phyloP scores from a whole-genome alignment of 176 grass and related monocot genomes.

The Eragrostis curvula region DNA sequence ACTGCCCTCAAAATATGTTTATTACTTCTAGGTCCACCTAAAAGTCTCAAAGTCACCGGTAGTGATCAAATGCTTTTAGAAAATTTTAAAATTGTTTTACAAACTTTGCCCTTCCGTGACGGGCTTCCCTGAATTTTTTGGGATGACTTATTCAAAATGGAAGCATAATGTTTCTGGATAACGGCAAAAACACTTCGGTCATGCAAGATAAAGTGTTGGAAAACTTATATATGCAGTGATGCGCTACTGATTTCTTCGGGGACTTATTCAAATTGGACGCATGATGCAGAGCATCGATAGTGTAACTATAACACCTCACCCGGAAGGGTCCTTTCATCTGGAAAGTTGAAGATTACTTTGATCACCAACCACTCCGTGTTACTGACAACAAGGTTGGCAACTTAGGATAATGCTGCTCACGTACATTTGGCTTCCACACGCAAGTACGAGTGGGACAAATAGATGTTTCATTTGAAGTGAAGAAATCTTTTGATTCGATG shows the following conservation, averaged over 20 bases:
- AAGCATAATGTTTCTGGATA: background rate
- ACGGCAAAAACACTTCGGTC: background rate
- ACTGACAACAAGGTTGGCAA: background rate
- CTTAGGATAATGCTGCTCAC: slow-evolving; percentile 5
- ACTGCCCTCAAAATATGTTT: slow-evolving; percentile 16
- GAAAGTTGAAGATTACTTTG: background rate
- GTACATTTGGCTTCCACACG: slow-evolving; percentile 18
- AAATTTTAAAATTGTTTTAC: slow-evolving; percentile 5
- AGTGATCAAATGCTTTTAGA: background rate
- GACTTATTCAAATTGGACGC: background rate
- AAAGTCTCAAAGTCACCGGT: background rate
- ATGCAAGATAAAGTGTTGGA: background rate
- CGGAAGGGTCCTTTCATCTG: background rate
- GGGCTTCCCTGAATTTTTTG: background rate
- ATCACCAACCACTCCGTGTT: background rate
- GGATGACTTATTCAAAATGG: background rate
- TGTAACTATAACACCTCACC: background rate
- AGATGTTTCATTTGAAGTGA: slow-evolving; percentile 18
- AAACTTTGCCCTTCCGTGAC: background rate
- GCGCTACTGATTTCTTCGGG: background rate
- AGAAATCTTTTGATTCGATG: slow-evolving; percentile 11
- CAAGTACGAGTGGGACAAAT: background rate
- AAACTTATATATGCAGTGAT: background rate
- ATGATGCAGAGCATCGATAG: background rate
- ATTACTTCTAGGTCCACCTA: slow-evolving; percentile 17